Percentiles rank a stretch among this genome's conserved stretches.
These are phyloP conservation scores for Hymenotorrendiella dingleyae DNA, from an alignment of 2,329 filamentous ascomycete genomes.

Conservation along the genomic window DNA sequence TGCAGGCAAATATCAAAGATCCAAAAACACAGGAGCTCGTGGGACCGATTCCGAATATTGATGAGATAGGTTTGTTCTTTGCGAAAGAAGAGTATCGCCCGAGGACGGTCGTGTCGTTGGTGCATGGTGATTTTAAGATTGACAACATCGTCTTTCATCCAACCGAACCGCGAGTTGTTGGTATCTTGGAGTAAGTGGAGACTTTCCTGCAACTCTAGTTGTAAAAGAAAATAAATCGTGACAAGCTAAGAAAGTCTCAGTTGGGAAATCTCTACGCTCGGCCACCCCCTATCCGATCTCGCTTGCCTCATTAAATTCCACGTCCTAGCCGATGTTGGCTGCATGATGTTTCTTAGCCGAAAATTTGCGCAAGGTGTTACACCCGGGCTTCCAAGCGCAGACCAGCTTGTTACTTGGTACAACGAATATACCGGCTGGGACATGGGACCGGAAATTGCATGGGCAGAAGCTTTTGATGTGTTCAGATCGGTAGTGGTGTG, in stretches of 20 bases:
- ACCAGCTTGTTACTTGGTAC: slow-evolving; percentile 62
- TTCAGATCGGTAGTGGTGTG: slow-evolving; percentile 57
- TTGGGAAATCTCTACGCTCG: slow-evolving; percentile 98
- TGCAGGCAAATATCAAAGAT: slow-evolving; percentile 71
- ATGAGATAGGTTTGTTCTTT: slow-evolving; percentile 76
- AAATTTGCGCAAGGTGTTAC: slow-evolving; percentile 41
- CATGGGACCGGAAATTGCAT: slow-evolving; percentile 53
- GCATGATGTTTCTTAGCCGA: no score
- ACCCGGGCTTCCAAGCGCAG: slow-evolving; percentile 45
- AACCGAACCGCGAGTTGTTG: slow-evolving; percentile 81
- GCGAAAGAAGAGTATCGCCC: slow-evolving; percentile 63
- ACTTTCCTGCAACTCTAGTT: background rate
- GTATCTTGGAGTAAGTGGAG: slow-evolving; percentile 70
- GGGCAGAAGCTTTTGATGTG: slow-evolving; percentile 57
- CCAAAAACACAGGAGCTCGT: slow-evolving; percentile 71
- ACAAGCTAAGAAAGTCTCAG: no score
- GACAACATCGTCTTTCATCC: slow-evolving; percentile 87
- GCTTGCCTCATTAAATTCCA: slow-evolving; percentile 67
- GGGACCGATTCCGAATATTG: slow-evolving; percentile 77
- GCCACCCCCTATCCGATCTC: slow-evolving; percentile 90
- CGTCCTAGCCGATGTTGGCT: slow-evolving; percentile 20
- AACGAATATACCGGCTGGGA: slow-evolving; percentile 64
- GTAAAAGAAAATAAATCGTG: no score
- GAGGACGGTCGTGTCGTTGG: slow-evolving; percentile 67
- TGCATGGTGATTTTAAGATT: slow-evolving; percentile 97